Base-by-base conservation (phyloP, 2,329 filamentous ascomycete species). In the Microcyclospora pomicola region DNA sequence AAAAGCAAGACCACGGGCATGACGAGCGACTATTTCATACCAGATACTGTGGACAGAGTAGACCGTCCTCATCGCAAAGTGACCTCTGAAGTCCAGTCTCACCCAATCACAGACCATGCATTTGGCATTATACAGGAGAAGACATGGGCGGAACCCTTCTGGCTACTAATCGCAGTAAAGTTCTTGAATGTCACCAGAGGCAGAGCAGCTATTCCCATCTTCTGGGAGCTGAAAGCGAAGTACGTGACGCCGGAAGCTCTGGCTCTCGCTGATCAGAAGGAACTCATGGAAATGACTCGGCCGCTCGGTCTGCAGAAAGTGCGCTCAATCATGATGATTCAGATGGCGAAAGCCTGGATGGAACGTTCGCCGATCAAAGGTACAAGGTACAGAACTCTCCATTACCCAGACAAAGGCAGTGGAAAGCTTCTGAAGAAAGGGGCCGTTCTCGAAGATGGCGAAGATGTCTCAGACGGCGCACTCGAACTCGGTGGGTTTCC, bases 401-500 rank as follows among this genome's bases (percentile, higher is more conserved):
- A 77, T 42, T 77, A 77, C 48, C 72, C 74, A 0, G 49, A 45
- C 2, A 63, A 61, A 39, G 56, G 59, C 2, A 67, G 71, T 45
- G 71, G 70, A 2, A 62, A 60, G 27, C 63, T 70, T 39, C 54
- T 72, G 32, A 62, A 62, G 27, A 51, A 50, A 27, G 55, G 59
- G 3, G 58, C 59, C 9, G 56, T 63, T 6, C 43, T 75, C 12
- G 59, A 63, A 15, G 66, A 69, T 38, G 64, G 67, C 12, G 62
- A 63, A 31, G 54, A 58, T 15, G 44, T 50, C 12, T 64, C 68
- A 9, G 60, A 64, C 1, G 67, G 72, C 4, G 71, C 73, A 0
- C 92, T 85, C 77, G 87, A 95, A 53, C 81, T 94, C 42, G 85
- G 80, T 0, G 83, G 93, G 57, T 64, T 95, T 40, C 86, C 84